A percentile compares a stretch with the other conserved stretches of the same genome.
Evolutionary conservation across 345 rosid genomes (phyloP).

Genomic region (Sonneratia alba): DNA sequence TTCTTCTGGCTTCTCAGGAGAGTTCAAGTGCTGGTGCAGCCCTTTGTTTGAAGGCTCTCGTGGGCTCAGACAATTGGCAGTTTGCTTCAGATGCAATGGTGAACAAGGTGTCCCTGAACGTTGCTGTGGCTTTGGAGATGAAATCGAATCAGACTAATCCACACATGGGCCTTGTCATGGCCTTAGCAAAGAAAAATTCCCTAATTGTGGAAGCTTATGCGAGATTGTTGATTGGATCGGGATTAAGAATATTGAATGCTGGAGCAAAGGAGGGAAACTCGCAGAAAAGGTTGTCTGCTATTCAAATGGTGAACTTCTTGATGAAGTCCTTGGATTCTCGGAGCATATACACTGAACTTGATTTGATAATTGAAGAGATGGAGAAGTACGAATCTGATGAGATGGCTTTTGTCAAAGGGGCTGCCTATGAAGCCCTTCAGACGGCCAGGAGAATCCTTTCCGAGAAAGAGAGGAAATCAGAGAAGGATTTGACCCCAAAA

Average conservation of each 20-base stretch:
- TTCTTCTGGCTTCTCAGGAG: constrained; percentile 73
- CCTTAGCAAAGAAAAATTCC: constrained; percentile 79
- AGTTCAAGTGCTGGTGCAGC: constrained; percentile 79
- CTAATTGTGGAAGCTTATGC: constrained; percentile 87
- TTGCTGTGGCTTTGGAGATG: constrained; percentile 66
- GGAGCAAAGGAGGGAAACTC: constrained; percentile 59
- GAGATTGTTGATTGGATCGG: constrained; percentile 66
- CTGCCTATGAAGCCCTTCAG: constrained; percentile 82
- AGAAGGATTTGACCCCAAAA: constrained; percentile 51
- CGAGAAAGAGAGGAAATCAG: constrained; percentile 46
- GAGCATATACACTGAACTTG: constrained; percentile 68
- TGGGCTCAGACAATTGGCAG: constrained; percentile 82
- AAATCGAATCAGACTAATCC: constrained; percentile 57
- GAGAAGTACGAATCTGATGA: constrained; percentile 69
- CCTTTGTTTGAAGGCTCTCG: constrained; percentile 78
- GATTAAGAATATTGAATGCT: constrained; percentile 45
- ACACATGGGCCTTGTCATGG: constrained; percentile 68
- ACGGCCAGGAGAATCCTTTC: constrained; percentile 57
- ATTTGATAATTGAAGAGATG: constrained; percentile 61
- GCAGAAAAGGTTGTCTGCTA: constrained; percentile 65
- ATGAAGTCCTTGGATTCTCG: constrained; percentile 78
- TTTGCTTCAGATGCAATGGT: constrained; percentile 92
- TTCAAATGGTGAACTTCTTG: constrained; percentile 82
- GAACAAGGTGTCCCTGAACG: constrained; percentile 76
- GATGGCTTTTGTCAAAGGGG: constrained; percentile 78